These are phyloP conservation scores for Aspergillus asperescens DNA, from an alignment of 495 filamentous ascomycete species.

Conservation along the genomic window DNA sequence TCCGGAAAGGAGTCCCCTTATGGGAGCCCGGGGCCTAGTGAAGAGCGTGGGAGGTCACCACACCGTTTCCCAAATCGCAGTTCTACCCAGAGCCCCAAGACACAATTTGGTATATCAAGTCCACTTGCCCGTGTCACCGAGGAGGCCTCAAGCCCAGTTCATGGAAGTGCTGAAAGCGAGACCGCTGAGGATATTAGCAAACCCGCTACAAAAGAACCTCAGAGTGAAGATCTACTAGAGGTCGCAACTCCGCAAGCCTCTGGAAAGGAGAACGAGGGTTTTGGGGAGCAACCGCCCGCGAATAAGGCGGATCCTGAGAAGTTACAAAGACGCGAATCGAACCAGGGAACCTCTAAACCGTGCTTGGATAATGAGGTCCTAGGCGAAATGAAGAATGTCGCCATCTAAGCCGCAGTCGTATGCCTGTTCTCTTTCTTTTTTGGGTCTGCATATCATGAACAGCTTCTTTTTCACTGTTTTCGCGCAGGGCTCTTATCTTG, in stretches of 20 bases:
- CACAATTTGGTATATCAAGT: constrained; percentile 46
- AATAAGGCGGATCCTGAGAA: constrained; percentile 28
- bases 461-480: constrained; percentile 18
- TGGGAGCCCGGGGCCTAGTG: constrained; percentile 45
- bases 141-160: constrained; percentile 39
- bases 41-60: constrained; percentile 52
- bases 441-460: constrained; percentile 20
- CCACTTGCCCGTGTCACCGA: constrained; percentile 51
- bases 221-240: constrained; percentile 42
- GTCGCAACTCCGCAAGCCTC: constrained; percentile 39
- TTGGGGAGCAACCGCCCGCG: constrained; percentile 21
- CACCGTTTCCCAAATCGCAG: constrained; percentile 47
- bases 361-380: constrained; percentile 38
- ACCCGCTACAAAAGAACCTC: constrained; percentile 28
- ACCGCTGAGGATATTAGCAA: constrained; percentile 30
- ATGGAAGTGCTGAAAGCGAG: constrained; percentile 27
- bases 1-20: constrained; percentile 47
- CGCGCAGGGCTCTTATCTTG: constrained; percentile 12
- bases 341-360: constrained; percentile 23
- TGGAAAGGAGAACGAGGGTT: constrained; percentile 36
- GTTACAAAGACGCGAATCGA: constrained; percentile 27
- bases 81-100: constrained; percentile 45
- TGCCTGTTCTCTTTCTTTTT: constrained; percentile 15
- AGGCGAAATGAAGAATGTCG: constrained; percentile 54
- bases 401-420: constrained; percentile 37